Conservation (phyloP, 768 basidiomycete species). For the Mycena olivaceomarginata region DNA sequence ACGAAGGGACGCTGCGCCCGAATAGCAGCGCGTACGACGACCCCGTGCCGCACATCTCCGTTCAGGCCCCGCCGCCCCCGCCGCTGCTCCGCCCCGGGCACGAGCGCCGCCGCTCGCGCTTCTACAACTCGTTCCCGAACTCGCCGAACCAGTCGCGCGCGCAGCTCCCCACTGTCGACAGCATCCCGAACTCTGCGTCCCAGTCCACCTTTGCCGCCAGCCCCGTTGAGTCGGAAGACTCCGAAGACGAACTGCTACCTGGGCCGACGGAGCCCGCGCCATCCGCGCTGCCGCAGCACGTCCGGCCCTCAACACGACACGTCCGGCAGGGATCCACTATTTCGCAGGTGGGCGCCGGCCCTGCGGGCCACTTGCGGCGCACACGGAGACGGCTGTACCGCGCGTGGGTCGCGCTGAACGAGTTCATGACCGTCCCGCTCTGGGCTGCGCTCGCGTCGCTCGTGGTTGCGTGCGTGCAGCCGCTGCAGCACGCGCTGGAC, state of each 20-base stretch:
- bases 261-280: conserved; percentile 2
- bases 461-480: conserved; percentile 84
- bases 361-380: conserved; percentile 43
- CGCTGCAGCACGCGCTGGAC: conserved; percentile 84
- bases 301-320: conserved; percentile 16
- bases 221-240: conserved; percentile 44
- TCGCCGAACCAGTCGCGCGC: conserved; percentile 65
- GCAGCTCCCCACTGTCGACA: conserved; percentile 54
- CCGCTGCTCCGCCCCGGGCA: conserved; percentile 44
- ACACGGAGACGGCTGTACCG: conserved; percentile 49
- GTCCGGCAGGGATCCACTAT: conserved; percentile 30
- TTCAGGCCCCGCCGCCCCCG: conserved; percentile 6
- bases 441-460: conserved; percentile 87
- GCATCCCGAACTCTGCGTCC: conserved; percentile 42
- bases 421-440: conserved; percentile 93
- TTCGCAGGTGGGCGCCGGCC: conserved; percentile 11
- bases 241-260: conserved; percentile 46
- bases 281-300: conserved; percentile 5
- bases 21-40: conserved; percentile 48
- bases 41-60: conserved; percentile 42
- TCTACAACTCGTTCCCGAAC: conserved; percentile 83
- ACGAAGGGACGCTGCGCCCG: conserved; percentile 63
- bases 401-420: conserved; percentile 67
- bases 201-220: conserved; percentile 44
- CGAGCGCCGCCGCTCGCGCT: conserved; percentile 58